phyloP scores from a whole-genome alignment of 495 filamentous ascomycete species.

The Chlorociboria aeruginascens region DNA sequence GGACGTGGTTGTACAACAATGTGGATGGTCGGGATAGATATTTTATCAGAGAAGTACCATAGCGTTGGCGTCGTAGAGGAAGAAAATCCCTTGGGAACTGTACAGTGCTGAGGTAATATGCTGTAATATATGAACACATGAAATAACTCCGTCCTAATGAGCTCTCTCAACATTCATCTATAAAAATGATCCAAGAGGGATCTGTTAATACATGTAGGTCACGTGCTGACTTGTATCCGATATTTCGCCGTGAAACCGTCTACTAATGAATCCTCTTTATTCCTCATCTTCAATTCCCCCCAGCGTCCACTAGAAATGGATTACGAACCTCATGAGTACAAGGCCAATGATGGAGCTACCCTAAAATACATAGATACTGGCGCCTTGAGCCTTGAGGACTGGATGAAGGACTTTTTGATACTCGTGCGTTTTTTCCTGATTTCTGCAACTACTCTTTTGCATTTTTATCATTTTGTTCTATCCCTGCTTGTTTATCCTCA shows the following conservation, averaged over 20 bases:
- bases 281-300: too few species aligned
- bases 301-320: not conserved
- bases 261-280: too few species aligned
- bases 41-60: constrained; percentile 3
- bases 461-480: not conserved
- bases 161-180: too few species aligned
- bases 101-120: constrained; percentile 7
- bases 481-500: not conserved
- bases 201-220: too few species aligned
- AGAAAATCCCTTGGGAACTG: too few species aligned
- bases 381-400: not conserved
- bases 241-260: too few species aligned
- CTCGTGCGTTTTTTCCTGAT: constrained; percentile 8
- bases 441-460: not conserved
- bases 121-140: constrained; percentile 1
- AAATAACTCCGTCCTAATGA: too few species aligned
- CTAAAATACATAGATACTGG: constrained; percentile 14
- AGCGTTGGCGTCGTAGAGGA: constrained; percentile 12
- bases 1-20: not conserved
- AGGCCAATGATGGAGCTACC: constrained; percentile 7
- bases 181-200: too few species aligned
- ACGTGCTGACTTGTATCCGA: too few species aligned
- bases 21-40: constrained; percentile 1
- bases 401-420: constrained; percentile 11
- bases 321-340: constrained; percentile 2